Evolutionary conservation across 1,284 basidiomycete species (phyloP), one percentile per base, ranked within the genome.

Genomic region (Stereum hirsutum): DNA sequence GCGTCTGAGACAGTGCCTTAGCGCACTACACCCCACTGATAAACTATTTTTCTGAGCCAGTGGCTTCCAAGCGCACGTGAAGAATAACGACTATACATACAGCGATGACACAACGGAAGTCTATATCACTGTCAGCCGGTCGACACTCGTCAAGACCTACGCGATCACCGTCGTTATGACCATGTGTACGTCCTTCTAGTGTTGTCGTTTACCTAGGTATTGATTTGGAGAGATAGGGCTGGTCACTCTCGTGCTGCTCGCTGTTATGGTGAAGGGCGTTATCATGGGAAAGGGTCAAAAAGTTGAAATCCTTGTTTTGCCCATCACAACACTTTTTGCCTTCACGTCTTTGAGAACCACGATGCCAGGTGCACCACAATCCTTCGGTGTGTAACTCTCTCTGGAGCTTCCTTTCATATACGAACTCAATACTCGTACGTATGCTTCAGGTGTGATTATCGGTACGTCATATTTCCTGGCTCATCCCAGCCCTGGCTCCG

Each of bases 381-480:
- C 30, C 8, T 48, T 46, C 26, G 47, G 47, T 48, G 33, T 24
- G 47, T n/a, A n/a, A n/a, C n/a, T n/a, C n/a, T n/a, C n/a, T 34
- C 4, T 21, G n/a, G n/a, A 10, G 36, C 12, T 11, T 7, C 21
- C 33, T 14, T 3, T 21, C 31, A 7, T 5, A 24, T 25, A 17
- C n/a, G 14, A 24, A 2, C 12, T 6, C 5, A 20, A n/a, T 5
- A 24, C 19, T 25, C 11, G n/a, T 25, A 15, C 11, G 7, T n/a
- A 8, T 10, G 20, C 17, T 26, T 28, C 20, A 35, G 32, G 39
- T 41, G 40, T 33, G 4, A 33, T 19, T 23, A 6, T 41, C 17
- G 32, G 44, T 42, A 4, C 41, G 30, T 15, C 17, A 11, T 42
- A 1, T 5, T 42, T 25, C 20, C 20, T 14, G 4, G 15, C 27